Evolutionary conservation across 768 basidiomycete genomes (phyloP).

Genomic region (Polyporus arcularius): DNA sequence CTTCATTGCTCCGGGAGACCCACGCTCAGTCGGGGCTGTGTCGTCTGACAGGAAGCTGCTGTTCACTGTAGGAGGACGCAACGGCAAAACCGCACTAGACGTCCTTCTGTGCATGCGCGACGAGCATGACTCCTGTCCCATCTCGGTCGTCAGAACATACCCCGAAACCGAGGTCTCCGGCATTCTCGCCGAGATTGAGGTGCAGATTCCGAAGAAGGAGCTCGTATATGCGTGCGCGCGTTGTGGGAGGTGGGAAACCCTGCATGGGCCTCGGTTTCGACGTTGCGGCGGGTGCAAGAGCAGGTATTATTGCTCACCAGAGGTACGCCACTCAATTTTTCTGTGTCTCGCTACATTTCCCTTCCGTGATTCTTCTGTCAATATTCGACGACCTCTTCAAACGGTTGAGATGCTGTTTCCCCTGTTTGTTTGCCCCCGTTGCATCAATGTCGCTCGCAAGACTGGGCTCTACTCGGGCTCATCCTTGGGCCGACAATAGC

Average conservation of each 20-base stretch:
- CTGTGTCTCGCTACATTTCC: no score
- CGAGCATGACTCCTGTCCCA: neutral
- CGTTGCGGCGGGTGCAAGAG: slow-evolving; percentile 1
- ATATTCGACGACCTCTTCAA: no score
- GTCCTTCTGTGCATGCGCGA: neutral
- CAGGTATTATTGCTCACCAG: slow-evolving; percentile 10
- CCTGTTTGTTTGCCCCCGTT: no score
- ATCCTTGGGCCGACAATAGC: no score
- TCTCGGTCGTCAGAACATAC: neutral
- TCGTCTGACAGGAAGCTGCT: neutral
- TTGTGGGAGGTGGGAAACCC: slow-evolving; percentile 8
- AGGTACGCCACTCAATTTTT: no score
- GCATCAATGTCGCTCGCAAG: no score
- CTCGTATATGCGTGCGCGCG: slow-evolving; percentile 6
- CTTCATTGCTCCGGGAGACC: neutral
- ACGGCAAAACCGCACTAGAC: neutral
- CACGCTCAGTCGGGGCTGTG: neutral
- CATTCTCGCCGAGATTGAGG: neutral
- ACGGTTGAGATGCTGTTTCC: neutral
- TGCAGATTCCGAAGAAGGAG: neutral
- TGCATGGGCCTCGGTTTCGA: neutral
- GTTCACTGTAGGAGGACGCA: neutral
- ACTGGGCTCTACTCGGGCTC: no score
- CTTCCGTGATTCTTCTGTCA: no score
- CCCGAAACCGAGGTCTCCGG: neutral